phyloP scores from a whole-genome alignment of 495 filamentous ascomycete genomes.

The Massariosphaeria phaeospora region DNA sequence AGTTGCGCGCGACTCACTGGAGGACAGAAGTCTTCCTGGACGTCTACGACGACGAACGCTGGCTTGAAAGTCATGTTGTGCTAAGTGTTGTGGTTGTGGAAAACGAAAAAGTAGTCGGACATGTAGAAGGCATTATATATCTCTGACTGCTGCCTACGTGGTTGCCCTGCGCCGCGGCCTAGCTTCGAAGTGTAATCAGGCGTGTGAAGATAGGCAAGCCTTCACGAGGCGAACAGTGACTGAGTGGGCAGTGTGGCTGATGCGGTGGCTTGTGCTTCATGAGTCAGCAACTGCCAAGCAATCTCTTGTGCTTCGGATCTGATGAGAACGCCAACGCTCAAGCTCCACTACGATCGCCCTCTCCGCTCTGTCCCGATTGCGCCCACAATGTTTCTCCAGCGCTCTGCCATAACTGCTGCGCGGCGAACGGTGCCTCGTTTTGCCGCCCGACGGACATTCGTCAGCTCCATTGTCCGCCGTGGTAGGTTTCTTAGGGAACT shows the following conservation, averaged over 20 bases:
- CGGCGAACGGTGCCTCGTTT: slow-evolving; percentile 63
- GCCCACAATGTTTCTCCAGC: slow-evolving; percentile 72
- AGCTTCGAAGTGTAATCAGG: too few species aligned
- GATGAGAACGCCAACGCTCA: slow-evolving; percentile 1
- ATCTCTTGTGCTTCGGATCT: too few species aligned
- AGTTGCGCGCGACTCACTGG: slow-evolving; percentile 55
- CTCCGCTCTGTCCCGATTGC: slow-evolving; percentile 32
- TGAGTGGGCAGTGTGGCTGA: not conserved
- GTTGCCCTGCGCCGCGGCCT: not conserved
- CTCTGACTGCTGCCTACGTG: not conserved
- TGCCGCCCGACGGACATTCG: slow-evolving; percentile 54
- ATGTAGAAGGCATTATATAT: not conserved
- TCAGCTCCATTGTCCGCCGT: slow-evolving; percentile 56
- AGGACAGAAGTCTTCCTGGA: slow-evolving; percentile 96
- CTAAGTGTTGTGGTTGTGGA: not conserved
- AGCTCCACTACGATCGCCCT: slow-evolving; percentile 12
- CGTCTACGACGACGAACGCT: slow-evolving; percentile 73
- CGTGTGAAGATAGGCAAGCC: too few species aligned
- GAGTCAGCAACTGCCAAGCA: slow-evolving; percentile 3
- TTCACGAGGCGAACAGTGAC: too few species aligned
- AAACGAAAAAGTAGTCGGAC: not conserved
- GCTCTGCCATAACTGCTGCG: slow-evolving; percentile 66
- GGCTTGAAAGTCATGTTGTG: slow-evolving; percentile 44
- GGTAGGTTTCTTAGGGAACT: slow-evolving; percentile 39
- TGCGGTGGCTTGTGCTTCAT: not conserved